Base-by-base conservation (phyloP, 2,329 filamentous ascomycete species). In the Zymoseptoria pseudotritici region DNA sequence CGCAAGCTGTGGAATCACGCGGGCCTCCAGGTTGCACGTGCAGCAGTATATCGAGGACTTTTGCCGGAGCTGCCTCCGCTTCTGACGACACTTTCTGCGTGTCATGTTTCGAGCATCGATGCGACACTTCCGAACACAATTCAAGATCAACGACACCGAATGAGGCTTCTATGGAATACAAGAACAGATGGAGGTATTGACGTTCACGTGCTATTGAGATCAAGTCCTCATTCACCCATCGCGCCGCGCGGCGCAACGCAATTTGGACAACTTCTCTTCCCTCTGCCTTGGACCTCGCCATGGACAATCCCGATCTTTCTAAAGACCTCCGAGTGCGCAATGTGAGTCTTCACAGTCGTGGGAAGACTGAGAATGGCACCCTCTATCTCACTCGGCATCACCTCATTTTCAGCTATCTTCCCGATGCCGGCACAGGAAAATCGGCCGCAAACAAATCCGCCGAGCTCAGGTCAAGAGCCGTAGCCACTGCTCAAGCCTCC, bases 311-410 rank as follows among this genome's bases (percentile, higher is more conserved):
- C 9, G 55, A 58, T 20, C 7, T 50, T 6, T 24, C 24, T 13
- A 60, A 54, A 52, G 63, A 66, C 19, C 19, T 70, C 36, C 64
- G 63, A 11, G 81, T 86, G 67, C 83, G 89, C 63, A 79, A 85
- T 74, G 83, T 86, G 69, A 82, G 79, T 65, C 77, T 86, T 59
- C 79, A 81, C 68, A 79, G 82, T 60, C 80, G 79, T 69, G 83
- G 83, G 60, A 77, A 80, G 63, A 79, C 80, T 62, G 79, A 82
- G 65, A 77, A 79, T 62, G 84, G 85, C 65, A 83, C 81, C n/a
- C 77, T 87, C 57, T 82, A 85, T 69, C 76, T 87, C 58, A 84
- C 82, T 67, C 79, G 81, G 71, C 83, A 86, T 74, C 84, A 87
- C 70, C 76, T 87, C 57, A 84, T 86, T 68, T 87, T 87, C 76